Evolutionary conservation across 768 basidiomycete species (phyloP).

Genomic region (Tylopilus felleus): DNA sequence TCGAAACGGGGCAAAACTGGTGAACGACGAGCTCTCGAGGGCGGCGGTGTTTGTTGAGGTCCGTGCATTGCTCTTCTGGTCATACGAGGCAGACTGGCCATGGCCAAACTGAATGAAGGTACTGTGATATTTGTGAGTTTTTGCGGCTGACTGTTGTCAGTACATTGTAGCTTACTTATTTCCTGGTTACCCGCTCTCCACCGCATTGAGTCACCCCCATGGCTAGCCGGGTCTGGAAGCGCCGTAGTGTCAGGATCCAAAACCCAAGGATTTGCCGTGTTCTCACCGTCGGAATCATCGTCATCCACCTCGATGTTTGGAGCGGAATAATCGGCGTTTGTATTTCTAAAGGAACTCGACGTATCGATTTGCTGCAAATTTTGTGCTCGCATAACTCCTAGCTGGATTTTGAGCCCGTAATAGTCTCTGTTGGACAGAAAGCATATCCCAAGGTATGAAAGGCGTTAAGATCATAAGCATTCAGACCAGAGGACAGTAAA

Average conservation of each 20-base stretch:
- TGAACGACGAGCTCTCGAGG: constrained; percentile 1
- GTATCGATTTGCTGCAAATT: constrained; percentile 21
- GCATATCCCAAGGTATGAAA: not conserved
- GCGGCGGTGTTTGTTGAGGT: not conserved
- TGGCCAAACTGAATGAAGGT: constrained; percentile 12
- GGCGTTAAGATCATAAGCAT: not conserved
- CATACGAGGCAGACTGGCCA: constrained; percentile 6
- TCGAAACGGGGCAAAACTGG: constrained; percentile 1
- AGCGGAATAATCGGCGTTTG: not conserved
- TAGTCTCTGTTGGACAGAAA: constrained; percentile 53
- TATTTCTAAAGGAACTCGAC: constrained; percentile 9
- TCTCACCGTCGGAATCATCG: constrained; percentile 10
- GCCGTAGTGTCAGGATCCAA: not conserved
- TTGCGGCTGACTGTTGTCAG: not conserved
- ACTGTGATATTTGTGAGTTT: constrained; percentile 3
- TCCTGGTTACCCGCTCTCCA: constrained; percentile 1
- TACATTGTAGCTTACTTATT: constrained; percentile 12
- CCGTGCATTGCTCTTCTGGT: not conserved
- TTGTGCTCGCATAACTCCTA: constrained; percentile 48
- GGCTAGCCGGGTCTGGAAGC: not conserved
- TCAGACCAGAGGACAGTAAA: not conserved
- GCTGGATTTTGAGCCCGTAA: constrained; percentile 63
- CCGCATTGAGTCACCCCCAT: not conserved
- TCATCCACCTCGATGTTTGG: constrained; percentile 1
- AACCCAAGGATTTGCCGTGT: not conserved